Base-by-base conservation (phyloP, 176 grass and related monocot genomes). In the Carex kokanica region DNA sequence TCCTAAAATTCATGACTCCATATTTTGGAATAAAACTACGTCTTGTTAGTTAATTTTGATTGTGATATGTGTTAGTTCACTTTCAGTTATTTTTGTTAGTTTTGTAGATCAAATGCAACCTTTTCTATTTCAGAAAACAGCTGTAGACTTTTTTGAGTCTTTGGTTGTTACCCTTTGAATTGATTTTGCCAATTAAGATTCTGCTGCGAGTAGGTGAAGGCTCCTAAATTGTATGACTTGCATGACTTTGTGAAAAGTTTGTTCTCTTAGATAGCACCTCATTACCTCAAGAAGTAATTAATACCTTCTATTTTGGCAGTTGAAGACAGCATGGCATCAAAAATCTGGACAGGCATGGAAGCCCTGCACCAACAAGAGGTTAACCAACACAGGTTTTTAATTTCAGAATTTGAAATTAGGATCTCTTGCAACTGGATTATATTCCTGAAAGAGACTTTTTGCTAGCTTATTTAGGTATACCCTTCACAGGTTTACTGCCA, bases 341-440 rank as follows among this genome's bases (percentile, higher is more conserved):
- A 93, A 88, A 59, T 20, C 79, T 81, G 89, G 83, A 40, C 88
- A 94, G 29, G 62, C 14, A 78, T 98, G 92, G 95, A 64, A 78
- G 51, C 89, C 92, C 81, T 98, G 95, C 80, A 74, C 65, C 29
- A 41, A 60, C 66, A 94, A 84, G 73, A 90, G 34, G 31, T 31
- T 90, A 79, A 74, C 16, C 70, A 71, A 87, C 56, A 89, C 95
- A 98, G 92, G 95, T 98, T 80, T 80, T 16, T 34, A 57, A 47
- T 52, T 86, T 83, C 34, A 79, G 63, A 14, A 79, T 84, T 73
- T 68, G 38, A n/a, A 41, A 81, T n/a, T 82, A 21, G 56, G 55
- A 78, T 45, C 43, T 23, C 36, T 9, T 85, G 40, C 16, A 25
- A 58, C 62, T 70, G 40, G 55, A 64, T 84, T 83, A 60, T 32